These are phyloP conservation scores for Athelia psychrophila DNA, from an alignment of 1,284 basidiomycete species.

Conservation along the genomic window DNA sequence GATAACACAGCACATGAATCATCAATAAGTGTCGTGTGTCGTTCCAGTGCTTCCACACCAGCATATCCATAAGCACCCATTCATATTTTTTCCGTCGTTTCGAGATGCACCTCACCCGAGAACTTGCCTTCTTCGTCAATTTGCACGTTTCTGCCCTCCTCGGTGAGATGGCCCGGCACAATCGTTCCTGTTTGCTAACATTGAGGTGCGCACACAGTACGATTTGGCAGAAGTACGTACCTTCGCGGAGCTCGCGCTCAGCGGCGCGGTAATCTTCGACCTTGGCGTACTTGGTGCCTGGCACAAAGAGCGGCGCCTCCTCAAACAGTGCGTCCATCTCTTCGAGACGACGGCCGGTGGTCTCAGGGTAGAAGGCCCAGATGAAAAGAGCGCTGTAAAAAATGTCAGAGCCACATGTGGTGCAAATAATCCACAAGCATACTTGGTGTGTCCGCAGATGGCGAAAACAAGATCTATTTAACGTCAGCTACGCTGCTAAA, in stretches of 20 bases:
- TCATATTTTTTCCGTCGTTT: too few relatives aligned
- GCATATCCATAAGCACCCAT: too few relatives aligned
- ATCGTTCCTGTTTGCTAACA: neutral
- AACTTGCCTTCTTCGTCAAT: too few relatives aligned
- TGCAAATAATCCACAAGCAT: conserved; percentile 8
- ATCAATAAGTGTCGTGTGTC: too few relatives aligned
- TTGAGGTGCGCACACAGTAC: neutral
- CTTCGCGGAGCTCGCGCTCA: conserved; percentile 46
- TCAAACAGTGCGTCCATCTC: conserved; percentile 59
- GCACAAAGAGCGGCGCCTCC: conserved; percentile 46
- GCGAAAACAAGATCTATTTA: conserved; percentile 50
- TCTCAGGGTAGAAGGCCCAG: conserved; percentile 49
- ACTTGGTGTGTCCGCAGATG: conserved; percentile 59
- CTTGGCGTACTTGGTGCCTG: conserved; percentile 37
- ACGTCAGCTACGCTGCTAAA: too few relatives aligned
- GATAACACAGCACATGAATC: too few relatives aligned
- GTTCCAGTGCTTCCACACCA: too few relatives aligned
- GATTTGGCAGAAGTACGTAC: conserved; percentile 8
- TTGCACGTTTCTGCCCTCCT: neutral
- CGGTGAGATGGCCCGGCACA: neutral
- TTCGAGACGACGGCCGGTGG: conserved; percentile 45
- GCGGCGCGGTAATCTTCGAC: conserved; percentile 34
- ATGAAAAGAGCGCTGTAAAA: conserved; percentile 45
- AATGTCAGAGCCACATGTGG: neutral
- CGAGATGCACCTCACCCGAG: too few relatives aligned